Evolutionary conservation across 257 asterid species (phyloP).

Genomic region (Coffea canephora): DNA sequence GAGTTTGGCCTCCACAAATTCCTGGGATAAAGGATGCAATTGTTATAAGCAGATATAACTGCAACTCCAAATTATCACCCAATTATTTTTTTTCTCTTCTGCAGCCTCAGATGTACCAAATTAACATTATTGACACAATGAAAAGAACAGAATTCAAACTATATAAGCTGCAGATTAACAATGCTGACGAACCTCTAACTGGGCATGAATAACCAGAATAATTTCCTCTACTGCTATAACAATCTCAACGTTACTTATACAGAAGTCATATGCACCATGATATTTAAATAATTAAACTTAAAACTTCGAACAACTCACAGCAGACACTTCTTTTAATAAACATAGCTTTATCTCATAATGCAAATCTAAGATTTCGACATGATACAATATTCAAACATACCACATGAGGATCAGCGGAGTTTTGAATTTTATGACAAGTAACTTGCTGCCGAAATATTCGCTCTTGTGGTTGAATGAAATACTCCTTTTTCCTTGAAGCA

Average conservation of each 20-base stretch:
- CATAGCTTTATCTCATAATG: not conserved
- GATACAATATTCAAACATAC: constrained; percentile 37
- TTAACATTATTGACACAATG: not conserved
- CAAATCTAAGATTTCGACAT: not conserved
- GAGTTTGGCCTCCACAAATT: not conserved
- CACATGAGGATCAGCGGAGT: constrained; percentile 26
- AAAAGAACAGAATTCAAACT: not conserved
- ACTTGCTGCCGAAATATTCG: constrained; percentile 26
- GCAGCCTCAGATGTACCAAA: not conserved
- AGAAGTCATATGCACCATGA: not conserved
- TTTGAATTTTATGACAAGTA: constrained; percentile 34
- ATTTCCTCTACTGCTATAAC: not conserved
- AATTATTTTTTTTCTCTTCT: not conserved
- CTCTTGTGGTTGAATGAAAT: constrained; percentile 26
- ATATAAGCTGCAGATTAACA: not conserved
- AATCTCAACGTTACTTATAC: not conserved
- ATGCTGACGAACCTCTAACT: not conserved
- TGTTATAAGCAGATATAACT: not conserved
- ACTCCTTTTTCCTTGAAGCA: constrained; percentile 38
- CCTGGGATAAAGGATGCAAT: not conserved
- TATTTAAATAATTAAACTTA: not conserved
- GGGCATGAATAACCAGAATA: not conserved
- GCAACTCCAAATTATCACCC: not conserved
- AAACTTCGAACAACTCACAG: not conserved
- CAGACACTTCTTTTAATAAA: not conserved